Evolutionary conservation across 139 green algal genomes (phyloP).

Genomic region (Gonium pectorale): DNA sequence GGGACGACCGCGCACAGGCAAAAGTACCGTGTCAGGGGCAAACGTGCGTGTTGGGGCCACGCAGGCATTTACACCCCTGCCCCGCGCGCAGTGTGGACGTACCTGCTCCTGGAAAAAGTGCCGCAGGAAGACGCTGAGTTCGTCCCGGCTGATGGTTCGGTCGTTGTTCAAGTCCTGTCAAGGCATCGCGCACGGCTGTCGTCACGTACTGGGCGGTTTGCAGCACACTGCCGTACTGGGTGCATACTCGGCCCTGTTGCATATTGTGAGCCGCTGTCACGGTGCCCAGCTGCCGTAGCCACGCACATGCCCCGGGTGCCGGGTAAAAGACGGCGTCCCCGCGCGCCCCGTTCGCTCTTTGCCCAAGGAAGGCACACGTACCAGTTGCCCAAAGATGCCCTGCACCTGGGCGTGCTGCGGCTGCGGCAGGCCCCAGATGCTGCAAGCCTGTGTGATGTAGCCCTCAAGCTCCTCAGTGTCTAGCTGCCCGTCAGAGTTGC

Average conservation of each 20-base stretch:
- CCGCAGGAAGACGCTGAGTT: slow-evolving; percentile 55
- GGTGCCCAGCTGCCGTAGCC: no score
- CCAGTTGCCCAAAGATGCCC: slow-evolving; percentile 23
- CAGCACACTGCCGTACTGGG: no score
- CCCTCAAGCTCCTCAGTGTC: slow-evolving; percentile 5
- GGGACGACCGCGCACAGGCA: not conserved
- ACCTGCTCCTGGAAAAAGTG: slow-evolving; percentile 57
- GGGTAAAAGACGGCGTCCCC: no score
- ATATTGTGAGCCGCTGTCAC: no score
- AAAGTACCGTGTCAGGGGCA: not conserved
- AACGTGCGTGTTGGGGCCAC: not conserved
- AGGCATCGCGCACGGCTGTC: no score
- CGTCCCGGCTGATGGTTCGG: slow-evolving; percentile 37
- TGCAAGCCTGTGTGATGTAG: slow-evolving; percentile 14
- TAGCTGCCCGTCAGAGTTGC: not conserved
- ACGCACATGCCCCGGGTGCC: no score
- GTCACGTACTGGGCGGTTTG: no score
- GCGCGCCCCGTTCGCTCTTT: no score
- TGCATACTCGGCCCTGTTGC: no score
- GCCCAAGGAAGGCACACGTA: no score
- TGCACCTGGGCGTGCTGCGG: not conserved
- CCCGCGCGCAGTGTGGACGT: no score
- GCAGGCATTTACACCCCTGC: no score
- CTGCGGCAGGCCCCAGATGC: not conserved
- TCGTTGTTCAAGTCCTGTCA: slow-evolving; percentile 48